A percentile compares a stretch with the other conserved stretches of the same genome.
Conservation (phyloP, 73 alveolate genomes). For the Paramecium biaurelia region DNA sequence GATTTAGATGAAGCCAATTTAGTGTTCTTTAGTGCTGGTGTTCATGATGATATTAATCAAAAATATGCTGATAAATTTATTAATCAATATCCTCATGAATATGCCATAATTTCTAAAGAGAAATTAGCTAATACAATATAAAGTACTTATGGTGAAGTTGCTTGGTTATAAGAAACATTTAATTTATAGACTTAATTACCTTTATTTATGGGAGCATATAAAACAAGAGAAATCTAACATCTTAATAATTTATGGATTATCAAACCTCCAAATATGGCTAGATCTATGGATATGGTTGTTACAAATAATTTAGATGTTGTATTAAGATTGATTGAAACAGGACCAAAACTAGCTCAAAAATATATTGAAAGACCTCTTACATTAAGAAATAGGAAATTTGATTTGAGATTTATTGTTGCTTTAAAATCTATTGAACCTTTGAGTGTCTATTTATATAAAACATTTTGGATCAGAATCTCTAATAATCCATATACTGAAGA, state of each 20-base stretch:
- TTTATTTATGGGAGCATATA: constrained; percentile 91
- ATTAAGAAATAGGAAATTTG: constrained; percentile 81
- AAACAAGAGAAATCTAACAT: constrained; percentile 73
- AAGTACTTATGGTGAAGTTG: constrained; percentile 70
- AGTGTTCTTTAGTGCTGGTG: constrained; percentile 80
- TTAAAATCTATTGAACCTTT: constrained; percentile 87
- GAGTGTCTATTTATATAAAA: constrained; percentile 83
- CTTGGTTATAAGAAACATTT: constrained; percentile 83
- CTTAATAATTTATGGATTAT: constrained; percentile 92
- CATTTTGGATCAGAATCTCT: constrained; percentile 90
- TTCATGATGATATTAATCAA: constrained; percentile 66
- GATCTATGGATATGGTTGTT: constrained; percentile 91
- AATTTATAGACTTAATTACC: constrained; percentile 82
- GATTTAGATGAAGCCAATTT: constrained; percentile 81
- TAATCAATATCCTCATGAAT: constrained; percentile 91
- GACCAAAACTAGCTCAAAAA: constrained; percentile 95
- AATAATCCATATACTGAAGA: constrained; percentile 78
- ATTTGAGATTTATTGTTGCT: constrained; percentile 90
- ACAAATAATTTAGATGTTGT: constrained; percentile 87
- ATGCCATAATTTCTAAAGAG: constrained; percentile 83
- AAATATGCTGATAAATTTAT: constrained; percentile 68
- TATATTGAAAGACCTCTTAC: constrained; percentile 81
- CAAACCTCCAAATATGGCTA: constrained; percentile 91
- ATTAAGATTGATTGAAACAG: constrained; percentile 88
- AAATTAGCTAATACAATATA: constrained; percentile 80